phyloP scores from a whole-genome alignment of 352 stramenopile species.

The Phytophthora citricola region DNA sequence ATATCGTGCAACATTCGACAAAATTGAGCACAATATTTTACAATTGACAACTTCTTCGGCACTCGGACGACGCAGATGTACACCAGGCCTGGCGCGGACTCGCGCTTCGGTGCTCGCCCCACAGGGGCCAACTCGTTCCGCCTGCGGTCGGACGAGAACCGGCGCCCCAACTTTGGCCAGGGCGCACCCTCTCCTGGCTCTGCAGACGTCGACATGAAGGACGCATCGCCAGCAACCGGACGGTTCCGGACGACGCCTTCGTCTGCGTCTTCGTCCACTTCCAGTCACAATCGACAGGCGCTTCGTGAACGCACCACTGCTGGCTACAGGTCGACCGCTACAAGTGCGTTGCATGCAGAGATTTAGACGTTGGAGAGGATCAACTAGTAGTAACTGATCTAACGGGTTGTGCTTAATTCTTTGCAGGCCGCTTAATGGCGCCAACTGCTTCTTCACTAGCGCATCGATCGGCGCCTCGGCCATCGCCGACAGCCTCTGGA shows the following conservation, averaged over 20 bases:
- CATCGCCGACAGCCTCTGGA: slow-evolving; percentile 5
- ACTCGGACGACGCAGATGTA: slow-evolving; percentile 21
- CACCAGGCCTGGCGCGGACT: slow-evolving; percentile 17
- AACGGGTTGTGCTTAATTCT: slow-evolving; percentile 13
- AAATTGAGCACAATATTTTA: neutral
- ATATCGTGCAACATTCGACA: too few relatives aligned
- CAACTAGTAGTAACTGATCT: slow-evolving; percentile 12
- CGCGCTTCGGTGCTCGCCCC: slow-evolving; percentile 22
- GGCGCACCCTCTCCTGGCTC: slow-evolving; percentile 7
- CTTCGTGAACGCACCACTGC: slow-evolving; percentile 24
- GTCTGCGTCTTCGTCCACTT: slow-evolving; percentile 12
- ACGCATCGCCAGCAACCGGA: slow-evolving; percentile 24
- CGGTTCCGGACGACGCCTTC: slow-evolving; percentile 20
- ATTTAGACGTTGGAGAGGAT: slow-evolving; percentile 4
- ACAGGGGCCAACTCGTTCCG: slow-evolving; percentile 33
- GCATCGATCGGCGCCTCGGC: slow-evolving; percentile 22
- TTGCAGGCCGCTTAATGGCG: slow-evolving; percentile 34
- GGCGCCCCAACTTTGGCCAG: slow-evolving; percentile 36
- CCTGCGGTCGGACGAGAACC: slow-evolving; percentile 42
- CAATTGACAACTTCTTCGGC: slow-evolving; percentile 12
- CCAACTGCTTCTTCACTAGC: slow-evolving; percentile 40
- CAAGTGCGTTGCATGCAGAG: slow-evolving; percentile 25
- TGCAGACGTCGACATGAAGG: slow-evolving; percentile 48
- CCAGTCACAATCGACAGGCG: slow-evolving; percentile 15
- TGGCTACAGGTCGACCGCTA: slow-evolving; percentile 20